Percentiles rank a stretch among this genome's conserved stretches.
Conservation (phyloP, 768 basidiomycete genomes). For the Saitozyma sp. region DNA sequence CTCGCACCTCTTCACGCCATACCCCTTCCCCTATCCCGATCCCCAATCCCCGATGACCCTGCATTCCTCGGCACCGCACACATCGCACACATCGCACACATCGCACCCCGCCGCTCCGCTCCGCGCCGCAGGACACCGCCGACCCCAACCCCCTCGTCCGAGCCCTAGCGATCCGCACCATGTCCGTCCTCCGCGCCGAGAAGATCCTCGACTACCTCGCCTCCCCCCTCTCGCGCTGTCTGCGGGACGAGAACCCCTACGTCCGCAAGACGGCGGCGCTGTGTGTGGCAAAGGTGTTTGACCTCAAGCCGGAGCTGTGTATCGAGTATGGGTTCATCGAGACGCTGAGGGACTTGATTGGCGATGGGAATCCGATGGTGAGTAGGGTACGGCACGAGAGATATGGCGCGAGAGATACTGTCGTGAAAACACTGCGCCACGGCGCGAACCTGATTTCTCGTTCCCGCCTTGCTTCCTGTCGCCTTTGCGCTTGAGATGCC, state of each 20-base stretch:
- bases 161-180: constrained; percentile 93
- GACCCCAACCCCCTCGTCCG: constrained; percentile 96
- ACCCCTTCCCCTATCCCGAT: too few relatives aligned
- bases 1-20: background rate
- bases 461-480: background rate
- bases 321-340: constrained; percentile 92
- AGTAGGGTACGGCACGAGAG: constrained; percentile 27
- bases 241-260: constrained; percentile 95
- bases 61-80: too few relatives aligned
- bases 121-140: constrained; percentile 70
- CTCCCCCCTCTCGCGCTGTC: constrained; percentile 85
- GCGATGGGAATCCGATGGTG: constrained; percentile 97
- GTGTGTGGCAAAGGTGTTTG: constrained; percentile 95
- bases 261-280: constrained; percentile 97
- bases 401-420: too few relatives aligned
- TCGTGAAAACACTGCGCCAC: too few relatives aligned
- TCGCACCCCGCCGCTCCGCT: too few relatives aligned
- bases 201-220: constrained; percentile 99
- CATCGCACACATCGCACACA: too few relatives aligned
- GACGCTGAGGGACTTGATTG: constrained; percentile 84
- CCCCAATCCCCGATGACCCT: too few relatives aligned
- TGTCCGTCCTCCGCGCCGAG: constrained; percentile 94
- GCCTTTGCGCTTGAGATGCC: too few relatives aligned
- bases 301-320: constrained; percentile 91
- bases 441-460: too few relatives aligned